phyloP scores from a whole-genome alignment of 352 stramenopile genomes.

The Phytopythium helicoides region DNA sequence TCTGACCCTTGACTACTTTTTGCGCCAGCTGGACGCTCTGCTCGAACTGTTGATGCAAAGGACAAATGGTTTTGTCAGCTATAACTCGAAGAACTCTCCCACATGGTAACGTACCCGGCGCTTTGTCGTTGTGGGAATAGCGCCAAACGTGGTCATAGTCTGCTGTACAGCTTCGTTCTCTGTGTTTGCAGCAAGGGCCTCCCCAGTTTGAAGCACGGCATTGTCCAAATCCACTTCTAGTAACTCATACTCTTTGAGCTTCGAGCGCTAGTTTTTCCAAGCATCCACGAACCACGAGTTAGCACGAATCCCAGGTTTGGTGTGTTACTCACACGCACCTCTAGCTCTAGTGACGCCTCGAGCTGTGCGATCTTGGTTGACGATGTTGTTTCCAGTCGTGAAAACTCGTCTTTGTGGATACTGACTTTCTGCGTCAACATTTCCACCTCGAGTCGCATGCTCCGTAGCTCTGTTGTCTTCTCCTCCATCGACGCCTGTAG shows the following conservation, averaged over 20 bases:
- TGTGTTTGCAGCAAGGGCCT: constrained; percentile 10
- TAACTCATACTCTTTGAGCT: constrained; percentile 69
- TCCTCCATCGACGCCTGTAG: constrained; percentile 63
- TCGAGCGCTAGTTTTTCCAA: constrained; percentile 30
- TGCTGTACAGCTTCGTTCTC: constrained; percentile 27
- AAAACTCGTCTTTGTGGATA: constrained; percentile 69
- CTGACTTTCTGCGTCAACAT: constrained; percentile 78
- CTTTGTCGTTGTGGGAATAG: constrained; percentile 65
- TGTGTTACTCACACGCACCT: constrained; percentile 21
- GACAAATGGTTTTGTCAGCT: constrained; percentile 2
- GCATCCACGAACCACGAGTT: neutral
- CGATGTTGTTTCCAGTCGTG: constrained; percentile 61
- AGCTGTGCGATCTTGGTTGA: constrained; percentile 59
- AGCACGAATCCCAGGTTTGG: neutral
- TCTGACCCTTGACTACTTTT: constrained; percentile 65
- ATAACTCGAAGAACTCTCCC: neutral
- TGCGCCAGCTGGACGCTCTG: constrained; percentile 70
- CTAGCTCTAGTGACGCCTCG: constrained; percentile 45
- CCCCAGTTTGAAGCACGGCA: constrained; percentile 61
- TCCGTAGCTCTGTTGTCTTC: constrained; percentile 29
- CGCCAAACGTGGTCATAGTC: constrained; percentile 55
- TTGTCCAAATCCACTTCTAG: constrained; percentile 74
- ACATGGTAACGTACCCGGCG: constrained; percentile 30
- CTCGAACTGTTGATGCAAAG: constrained; percentile 47
- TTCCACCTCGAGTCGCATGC: constrained; percentile 41